Base-by-base conservation (phyloP, 495 filamentous ascomycete genomes). In the Podospora appendiculata region DNA sequence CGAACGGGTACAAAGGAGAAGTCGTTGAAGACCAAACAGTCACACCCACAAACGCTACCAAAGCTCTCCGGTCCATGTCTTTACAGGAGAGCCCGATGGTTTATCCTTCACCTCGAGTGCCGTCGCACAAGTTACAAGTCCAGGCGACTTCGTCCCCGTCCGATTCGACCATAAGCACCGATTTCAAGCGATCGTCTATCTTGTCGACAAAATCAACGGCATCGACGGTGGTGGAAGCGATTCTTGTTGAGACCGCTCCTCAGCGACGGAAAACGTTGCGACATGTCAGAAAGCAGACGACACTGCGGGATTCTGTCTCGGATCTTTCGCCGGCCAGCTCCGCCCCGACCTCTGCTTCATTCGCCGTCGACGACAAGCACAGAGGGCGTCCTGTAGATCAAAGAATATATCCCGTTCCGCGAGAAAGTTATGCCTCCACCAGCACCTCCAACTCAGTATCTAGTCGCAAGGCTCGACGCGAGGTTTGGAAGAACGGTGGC, bases 151-250 rank as follows among this genome's bases (percentile, higher is more conserved):
- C 66, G 12, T 68, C 69, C 38, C 67, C 60, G 35, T 71, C 70
- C 34, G 61, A 70, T 55, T 70, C 74, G 17, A 70, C 75, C 51
- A 71, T 60, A 43, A 74, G 62, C 60, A 69, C 64, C 53, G 70
- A 78, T 41, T 63, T 75, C 6, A 72, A 71, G 50, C 68, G 78
- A 36, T 76, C 80, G 34, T 91, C 87, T 16, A 74, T 70, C 13
- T 73, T 83, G 53, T 89, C 87, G 10, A 73, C 69, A 17, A 74
- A 63, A 46, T 80, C 77, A 45, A 78, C 74, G 7, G 74, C 78
- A 8, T 89, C 87, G 4, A 89, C 86, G 0, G 66, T 82, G 5
- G 77, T 90, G 13, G 85, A 87, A 66, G 86, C 82, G 10, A 78
- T 87, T 65, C 76, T 89, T 25, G 79, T 89, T 36, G 83, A 86